Evolutionary conservation across 306 rosid species (phyloP).

Genomic region (Vigna radiata): DNA sequence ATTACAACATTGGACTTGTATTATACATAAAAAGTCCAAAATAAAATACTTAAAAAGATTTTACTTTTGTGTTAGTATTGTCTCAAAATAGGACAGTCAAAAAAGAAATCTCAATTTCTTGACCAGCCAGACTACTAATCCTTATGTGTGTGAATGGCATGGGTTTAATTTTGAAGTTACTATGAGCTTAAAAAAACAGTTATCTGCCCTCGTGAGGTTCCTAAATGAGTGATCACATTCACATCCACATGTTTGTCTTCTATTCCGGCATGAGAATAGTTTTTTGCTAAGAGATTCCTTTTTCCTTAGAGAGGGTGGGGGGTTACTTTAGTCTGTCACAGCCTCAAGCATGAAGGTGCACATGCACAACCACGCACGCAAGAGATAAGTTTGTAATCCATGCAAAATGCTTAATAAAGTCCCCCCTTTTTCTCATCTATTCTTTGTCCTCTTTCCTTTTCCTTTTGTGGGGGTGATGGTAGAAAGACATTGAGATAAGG

Average conservation of each 20-base stretch:
- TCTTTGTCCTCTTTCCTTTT: slow-evolving; percentile 1
- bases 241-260: slow-evolving; percentile 33
- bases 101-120: background rate
- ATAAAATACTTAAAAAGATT: too few relatives aligned
- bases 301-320: background rate
- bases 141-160: background rate
- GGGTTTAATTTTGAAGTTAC: background rate
- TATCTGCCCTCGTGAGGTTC: background rate
- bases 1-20: too few relatives aligned
- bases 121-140: background rate
- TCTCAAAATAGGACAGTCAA: too few relatives aligned
- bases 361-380: slow-evolving; percentile 31
- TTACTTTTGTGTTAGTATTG: too few relatives aligned
- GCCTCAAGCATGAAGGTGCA: slow-evolving; percentile 23
- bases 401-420: background rate
- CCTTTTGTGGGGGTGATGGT: background rate
- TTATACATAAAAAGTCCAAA: too few relatives aligned
- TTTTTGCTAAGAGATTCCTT: background rate
- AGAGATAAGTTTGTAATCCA: background rate
- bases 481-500: background rate
- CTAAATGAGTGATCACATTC: slow-evolving; percentile 16
- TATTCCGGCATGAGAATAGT: background rate
- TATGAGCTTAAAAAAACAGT: background rate
- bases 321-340: background rate
- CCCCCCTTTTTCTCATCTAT: background rate